A percentile compares a stretch with the other conserved stretches of the same genome.
Conservation (phyloP, 352 stramenopile genomes). For the Saprolegnia diclina region DNA sequence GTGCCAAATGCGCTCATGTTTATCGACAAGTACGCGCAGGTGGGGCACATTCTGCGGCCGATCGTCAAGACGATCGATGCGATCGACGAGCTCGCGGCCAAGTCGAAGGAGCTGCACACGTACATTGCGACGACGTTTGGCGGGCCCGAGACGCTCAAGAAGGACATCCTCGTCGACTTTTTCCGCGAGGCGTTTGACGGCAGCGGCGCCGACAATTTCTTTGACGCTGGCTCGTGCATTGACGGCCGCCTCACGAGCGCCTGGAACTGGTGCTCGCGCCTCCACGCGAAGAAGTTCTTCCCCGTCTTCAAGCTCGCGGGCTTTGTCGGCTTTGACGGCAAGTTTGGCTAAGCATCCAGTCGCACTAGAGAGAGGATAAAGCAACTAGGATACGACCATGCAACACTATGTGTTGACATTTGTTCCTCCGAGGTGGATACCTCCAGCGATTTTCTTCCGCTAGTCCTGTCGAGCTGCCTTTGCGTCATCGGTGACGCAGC, state of each 20-base stretch:
- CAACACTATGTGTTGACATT: too few relatives aligned
- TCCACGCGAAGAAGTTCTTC: constrained; percentile 93
- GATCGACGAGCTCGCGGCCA: constrained; percentile 50
- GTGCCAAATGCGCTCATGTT: constrained; percentile 97
- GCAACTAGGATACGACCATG: too few relatives aligned
- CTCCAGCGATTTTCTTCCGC: too few relatives aligned
- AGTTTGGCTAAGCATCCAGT: constrained; percentile 71
- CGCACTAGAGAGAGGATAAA: neutral
- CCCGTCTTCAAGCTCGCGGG: constrained; percentile 95
- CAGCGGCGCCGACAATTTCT: constrained; percentile 93
- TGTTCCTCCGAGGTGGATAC: too few relatives aligned
- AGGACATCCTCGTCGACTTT: constrained; percentile 93
- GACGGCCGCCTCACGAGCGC: constrained; percentile 94
- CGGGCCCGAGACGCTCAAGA: constrained; percentile 71
- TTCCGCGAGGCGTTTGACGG: constrained; percentile 95
- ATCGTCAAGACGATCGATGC: constrained; percentile 82
- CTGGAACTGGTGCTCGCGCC: constrained; percentile 97
- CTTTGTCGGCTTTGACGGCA: constrained; percentile 95
- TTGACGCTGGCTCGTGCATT: constrained; percentile 94
- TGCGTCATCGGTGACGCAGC: too few relatives aligned
- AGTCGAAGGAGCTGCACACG: constrained; percentile 42
- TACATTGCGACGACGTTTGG: constrained; percentile 83
- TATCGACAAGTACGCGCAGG: constrained; percentile 98
- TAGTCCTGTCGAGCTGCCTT: too few relatives aligned
- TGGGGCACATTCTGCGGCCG: constrained; percentile 80